Evolutionary conservation across 805 yeast species (phyloP).

Genomic region (Saccharomyces mikatae): DNA sequence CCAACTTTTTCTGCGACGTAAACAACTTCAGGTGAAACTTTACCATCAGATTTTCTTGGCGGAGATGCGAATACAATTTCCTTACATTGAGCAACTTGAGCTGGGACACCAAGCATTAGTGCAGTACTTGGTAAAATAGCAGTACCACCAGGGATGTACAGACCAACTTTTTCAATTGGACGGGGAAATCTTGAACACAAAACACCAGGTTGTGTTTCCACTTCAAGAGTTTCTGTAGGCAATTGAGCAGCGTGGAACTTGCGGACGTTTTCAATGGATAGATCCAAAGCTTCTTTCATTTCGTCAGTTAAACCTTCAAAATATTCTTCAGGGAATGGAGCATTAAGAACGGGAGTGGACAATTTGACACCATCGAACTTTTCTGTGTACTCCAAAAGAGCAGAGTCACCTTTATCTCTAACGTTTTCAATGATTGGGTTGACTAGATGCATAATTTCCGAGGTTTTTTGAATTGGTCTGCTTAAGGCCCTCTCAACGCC

Average conservation of each 20-base stretch:
- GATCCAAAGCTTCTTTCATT: conserved; percentile 76
- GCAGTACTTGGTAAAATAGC: conserved; percentile 98
- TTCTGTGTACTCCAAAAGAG: conserved; percentile 79
- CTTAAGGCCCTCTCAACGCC: conserved; percentile 57
- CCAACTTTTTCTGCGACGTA: conserved; percentile 96
- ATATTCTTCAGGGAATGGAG: conserved; percentile 77
- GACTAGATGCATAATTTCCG: conserved; percentile 87
- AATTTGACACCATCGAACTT: conserved; percentile 84
- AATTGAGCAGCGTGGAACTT: conserved; percentile 92
- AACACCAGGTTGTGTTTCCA: conserved; percentile 93
- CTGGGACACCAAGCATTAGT: conserved; percentile 97
- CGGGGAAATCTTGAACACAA: conserved; percentile 89
- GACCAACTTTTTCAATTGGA: conserved; percentile 89
- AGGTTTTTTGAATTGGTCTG: conserved; percentile 93
- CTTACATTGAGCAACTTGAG: conserved; percentile 92
- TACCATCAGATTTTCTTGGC: conserved; percentile 81
- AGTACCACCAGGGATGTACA: conserved; percentile 97
- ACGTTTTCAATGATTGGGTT: conserved; percentile 82
- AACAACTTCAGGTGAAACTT: conserved; percentile 91
- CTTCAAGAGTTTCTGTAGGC: conserved; percentile 61
- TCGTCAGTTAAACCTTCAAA: conserved; percentile 67
- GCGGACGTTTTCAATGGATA: conserved; percentile 80
- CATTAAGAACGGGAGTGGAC: conserved; percentile 62
- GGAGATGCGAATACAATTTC: conserved; percentile 92
- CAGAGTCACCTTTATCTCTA: conserved; percentile 70